These are phyloP conservation scores for Peniophora sp. DNA, from an alignment of 1,284 basidiomycete genomes.

Conservation along the genomic window DNA sequence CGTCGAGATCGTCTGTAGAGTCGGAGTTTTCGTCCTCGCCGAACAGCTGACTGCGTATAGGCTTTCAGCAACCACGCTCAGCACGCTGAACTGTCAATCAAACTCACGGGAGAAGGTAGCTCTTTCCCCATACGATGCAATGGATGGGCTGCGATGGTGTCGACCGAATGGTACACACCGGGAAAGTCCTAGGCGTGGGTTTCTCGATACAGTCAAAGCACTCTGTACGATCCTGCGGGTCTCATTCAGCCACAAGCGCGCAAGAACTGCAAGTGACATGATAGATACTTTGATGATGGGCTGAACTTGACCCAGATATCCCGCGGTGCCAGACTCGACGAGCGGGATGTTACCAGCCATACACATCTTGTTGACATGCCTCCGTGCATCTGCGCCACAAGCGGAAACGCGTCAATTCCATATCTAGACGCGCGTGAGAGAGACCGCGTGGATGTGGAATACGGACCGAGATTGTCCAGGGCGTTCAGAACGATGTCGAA, in stretches of 20 bases:
- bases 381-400: constrained; percentile 60
- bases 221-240: constrained; percentile 77
- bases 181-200: constrained; percentile 88
- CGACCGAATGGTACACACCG: constrained; percentile 97
- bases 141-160: constrained; percentile 98
- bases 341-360: constrained; percentile 86
- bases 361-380: constrained; percentile 97
- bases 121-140: constrained; percentile 99
- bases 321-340: constrained; percentile 95
- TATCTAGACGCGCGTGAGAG: constrained; percentile 2
- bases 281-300: constrained; percentile 60
- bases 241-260: neutral
- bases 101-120: constrained; percentile 89
- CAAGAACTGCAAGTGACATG: neutral
- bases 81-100: neutral
- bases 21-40: constrained; percentile 81
- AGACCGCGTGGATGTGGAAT: neutral
- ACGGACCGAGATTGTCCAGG: constrained; percentile 86
- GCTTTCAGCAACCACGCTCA: neutral
- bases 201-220: constrained; percentile 93
- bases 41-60: constrained; percentile 72
- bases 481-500: constrained; percentile 97
- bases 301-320: constrained; percentile 86
- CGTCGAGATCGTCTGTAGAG: constrained; percentile 70
- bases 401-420: too few relatives aligned